Evolutionary conservation across 768 basidiomycete genomes (phyloP), one percentile per base, ranked within the genome.

Genomic region (Lentinus tigrinus): DNA sequence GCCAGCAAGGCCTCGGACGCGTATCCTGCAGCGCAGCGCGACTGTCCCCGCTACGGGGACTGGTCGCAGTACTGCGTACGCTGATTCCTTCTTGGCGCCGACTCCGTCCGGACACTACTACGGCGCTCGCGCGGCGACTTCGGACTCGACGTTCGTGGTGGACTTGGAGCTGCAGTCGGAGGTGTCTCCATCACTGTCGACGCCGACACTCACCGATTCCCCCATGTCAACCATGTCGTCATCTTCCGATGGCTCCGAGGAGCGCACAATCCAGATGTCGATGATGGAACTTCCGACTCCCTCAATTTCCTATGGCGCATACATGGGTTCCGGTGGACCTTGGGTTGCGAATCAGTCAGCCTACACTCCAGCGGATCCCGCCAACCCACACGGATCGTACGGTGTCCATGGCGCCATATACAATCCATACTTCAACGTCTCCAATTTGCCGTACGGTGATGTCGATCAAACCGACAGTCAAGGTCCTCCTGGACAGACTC

Each of bases 211-310:
- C 24, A 54, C 54, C 14, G 68, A 68, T 61, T 70, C 69, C 38
- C 69, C 69, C 26, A 66, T 66, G 63, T 70, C 69, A 8, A 60
- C 63, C 3, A 44, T 57, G 4, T 68, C 66, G 19, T 65, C 66
- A 14, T 70, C 68, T 27, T 70, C 68, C 1, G 67, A 68, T 40
- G 68, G 68, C 43, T 55, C 59, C 21, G 68, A 65, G 53, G 69
- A 69, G 21, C 56, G 68, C n/a, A 66, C 64, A 7, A 60, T 65
- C n/a, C 65, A 63, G 47, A 57, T 65, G 61, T 44, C 50, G n/a
- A 52, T 65, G 61, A 24, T 60, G 40, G 66, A 66, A 34, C 55
- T 62, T 16, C 60, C 62, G 31, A 52, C 60, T 9, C 52, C 61
- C 36, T 56, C 63, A 2, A 48, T 31, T n/a, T 51, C 57, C 16